phyloP scores from a whole-genome alignment of 2,329 filamentous ascomycete species.

The Fusarium aywerte region DNA sequence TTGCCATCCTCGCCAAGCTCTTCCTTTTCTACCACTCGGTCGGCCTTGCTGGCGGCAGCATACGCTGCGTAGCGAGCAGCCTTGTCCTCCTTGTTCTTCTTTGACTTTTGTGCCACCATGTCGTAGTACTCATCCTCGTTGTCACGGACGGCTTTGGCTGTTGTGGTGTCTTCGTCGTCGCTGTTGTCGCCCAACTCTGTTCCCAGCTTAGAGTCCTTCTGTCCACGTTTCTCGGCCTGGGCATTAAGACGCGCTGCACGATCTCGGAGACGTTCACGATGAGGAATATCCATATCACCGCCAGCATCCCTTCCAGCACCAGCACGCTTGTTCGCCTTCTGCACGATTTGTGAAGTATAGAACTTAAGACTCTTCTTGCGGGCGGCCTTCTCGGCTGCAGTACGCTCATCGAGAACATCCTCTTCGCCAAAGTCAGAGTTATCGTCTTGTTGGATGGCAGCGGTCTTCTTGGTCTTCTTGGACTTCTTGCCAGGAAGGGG shows the following conservation, averaged over 20 bases:
- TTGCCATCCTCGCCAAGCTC: conserved; percentile 85
- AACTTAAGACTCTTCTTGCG: conserved; percentile 95
- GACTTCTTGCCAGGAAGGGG: conserved; percentile 61
- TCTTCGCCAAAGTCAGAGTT: conserved; percentile 96
- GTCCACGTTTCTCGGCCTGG: conserved; percentile 87
- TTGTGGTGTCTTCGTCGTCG: conserved; percentile 72
- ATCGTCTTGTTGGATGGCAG: conserved; percentile 59
- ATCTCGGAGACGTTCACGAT: conserved; percentile 88
- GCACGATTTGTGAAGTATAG: conserved; percentile 97
- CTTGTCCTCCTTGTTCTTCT: conserved; percentile 80
- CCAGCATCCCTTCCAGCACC: conserved; percentile 78
- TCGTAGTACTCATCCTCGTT: conserved; percentile 88
- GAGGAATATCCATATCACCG: conserved; percentile 84
- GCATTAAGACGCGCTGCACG: conserved; percentile 85
- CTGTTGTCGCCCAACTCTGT: conserved; percentile 76
- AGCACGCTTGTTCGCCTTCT: conserved; percentile 89
- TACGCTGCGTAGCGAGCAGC: conserved; percentile 65
- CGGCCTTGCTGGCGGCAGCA: conserved; percentile 70
- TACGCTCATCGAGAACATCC: conserved; percentile 77
- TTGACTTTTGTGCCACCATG: conserved; percentile 77
- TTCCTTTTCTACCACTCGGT: conserved; percentile 72
- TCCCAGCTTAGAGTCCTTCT: conserved; percentile 69
- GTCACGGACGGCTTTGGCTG: conserved; percentile 62
- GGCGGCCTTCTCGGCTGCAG: conserved; percentile 86
- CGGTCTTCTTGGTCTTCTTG: conserved; percentile 51